Evolutionary conservation across 495 filamentous ascomycete genomes (phyloP).

Genomic region (Lindgomyces ingoldianus): DNA sequence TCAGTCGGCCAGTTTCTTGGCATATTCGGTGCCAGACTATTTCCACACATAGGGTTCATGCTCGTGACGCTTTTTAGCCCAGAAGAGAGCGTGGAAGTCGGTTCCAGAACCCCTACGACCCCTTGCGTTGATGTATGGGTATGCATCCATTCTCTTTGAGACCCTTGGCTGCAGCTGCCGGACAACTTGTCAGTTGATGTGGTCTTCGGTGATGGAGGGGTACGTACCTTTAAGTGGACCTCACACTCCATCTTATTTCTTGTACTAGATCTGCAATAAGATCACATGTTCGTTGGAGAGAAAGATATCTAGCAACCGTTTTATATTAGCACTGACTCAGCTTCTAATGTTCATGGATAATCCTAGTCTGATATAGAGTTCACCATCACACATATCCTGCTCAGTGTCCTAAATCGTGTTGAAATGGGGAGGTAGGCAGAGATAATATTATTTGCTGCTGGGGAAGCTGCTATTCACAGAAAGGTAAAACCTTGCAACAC

Average conservation of each 20-base stretch:
- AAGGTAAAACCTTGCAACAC: slow-evolving; percentile 25
- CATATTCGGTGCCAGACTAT: not conserved
- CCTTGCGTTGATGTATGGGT: slow-evolving; percentile 13
- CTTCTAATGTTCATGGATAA: not conserved
- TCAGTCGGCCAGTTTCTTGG: slow-evolving; percentile 11
- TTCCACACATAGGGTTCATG: slow-evolving; percentile 12
- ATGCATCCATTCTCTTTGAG: slow-evolving; percentile 8
- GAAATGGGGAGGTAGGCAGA: slow-evolving; percentile 18
- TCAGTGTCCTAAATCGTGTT: slow-evolving; percentile 9
- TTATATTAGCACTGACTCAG: slow-evolving; percentile 12
- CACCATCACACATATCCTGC: slow-evolving; percentile 22
- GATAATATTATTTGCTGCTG: slow-evolving; percentile 18
- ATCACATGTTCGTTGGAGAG: slow-evolving; percentile 2
- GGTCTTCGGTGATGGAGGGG: not conserved
- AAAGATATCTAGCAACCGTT: slow-evolving; percentile 20
- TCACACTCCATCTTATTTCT: not conserved
- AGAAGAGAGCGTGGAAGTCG: slow-evolving; percentile 1
- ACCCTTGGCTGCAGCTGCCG: slow-evolving; percentile 19
- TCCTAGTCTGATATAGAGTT: slow-evolving; percentile 16
- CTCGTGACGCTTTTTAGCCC: not conserved
- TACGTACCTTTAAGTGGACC: slow-evolving; percentile 16
- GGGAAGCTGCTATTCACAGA: slow-evolving; percentile 21
- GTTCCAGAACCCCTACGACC: slow-evolving; percentile 26
- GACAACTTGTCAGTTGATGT: not conserved
- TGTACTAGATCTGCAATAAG: slow-evolving; percentile 19